These are phyloP conservation scores for Aureoboletus auriporus DNA, from an alignment of 768 basidiomycete genomes.

Conservation along the genomic window DNA sequence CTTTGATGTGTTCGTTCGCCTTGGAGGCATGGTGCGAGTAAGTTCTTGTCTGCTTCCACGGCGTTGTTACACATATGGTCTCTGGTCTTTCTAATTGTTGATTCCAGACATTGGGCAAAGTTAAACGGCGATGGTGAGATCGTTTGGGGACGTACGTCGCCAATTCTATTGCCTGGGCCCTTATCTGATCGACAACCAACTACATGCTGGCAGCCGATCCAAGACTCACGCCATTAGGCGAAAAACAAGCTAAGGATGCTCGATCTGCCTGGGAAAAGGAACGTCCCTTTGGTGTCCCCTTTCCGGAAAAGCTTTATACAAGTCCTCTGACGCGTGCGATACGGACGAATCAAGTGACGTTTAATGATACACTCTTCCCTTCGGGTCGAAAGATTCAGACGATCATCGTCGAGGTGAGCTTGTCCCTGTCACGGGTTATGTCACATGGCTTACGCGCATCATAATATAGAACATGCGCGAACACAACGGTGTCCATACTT, in stretches of 20 bases:
- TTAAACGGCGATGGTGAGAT: constrained; percentile 61
- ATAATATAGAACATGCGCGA: constrained; percentile 60
- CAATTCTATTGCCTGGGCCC: no score
- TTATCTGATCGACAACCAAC: no score
- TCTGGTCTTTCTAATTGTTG: background rate
- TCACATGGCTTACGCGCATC: no score
- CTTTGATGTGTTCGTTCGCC: background rate
- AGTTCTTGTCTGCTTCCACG: constrained; percentile 13
- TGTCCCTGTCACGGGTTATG: no score
- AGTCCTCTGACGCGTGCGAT: constrained; percentile 61
- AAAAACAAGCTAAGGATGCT: constrained; percentile 45
- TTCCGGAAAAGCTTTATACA: constrained; percentile 18
- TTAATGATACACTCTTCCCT: constrained; percentile 35
- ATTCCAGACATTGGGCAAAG: constrained; percentile 55
- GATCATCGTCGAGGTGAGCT: constrained; percentile 52
- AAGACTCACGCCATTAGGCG: constrained; percentile 54
- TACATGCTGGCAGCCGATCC: constrained; percentile 35
- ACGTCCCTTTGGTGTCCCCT: constrained; percentile 10
- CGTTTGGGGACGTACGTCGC: constrained; percentile 66
- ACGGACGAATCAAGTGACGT: constrained; percentile 51
- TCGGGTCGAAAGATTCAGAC: constrained; percentile 21
- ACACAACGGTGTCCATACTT: constrained; percentile 62
- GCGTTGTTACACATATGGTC: background rate
- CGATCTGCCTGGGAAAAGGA: constrained; percentile 15
- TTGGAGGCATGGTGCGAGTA: constrained; percentile 56